Conservation (phyloP, 345 rosid species). For the Acer saccharum region DNA sequence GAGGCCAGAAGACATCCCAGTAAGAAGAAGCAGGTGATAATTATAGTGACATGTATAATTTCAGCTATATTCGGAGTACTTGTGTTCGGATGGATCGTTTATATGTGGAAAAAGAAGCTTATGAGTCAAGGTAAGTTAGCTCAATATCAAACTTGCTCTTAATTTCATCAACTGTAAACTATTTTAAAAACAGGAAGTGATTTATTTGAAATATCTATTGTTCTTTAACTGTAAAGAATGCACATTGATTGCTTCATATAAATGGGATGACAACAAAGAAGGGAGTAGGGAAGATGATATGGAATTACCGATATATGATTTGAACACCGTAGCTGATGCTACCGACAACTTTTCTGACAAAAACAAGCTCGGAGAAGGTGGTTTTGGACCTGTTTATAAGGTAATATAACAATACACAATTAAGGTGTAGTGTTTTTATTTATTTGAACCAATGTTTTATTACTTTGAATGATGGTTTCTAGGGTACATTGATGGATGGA, state of each 20-base stretch:
- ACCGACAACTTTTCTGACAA: constrained; percentile 28
- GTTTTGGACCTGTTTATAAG: constrained; percentile 49
- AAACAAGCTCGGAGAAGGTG: constrained; percentile 42
- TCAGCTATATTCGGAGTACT: neutral
- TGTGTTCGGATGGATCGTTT: constrained; percentile 15
- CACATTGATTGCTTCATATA: too few species aligned
- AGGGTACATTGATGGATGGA: constrained; percentile 34
- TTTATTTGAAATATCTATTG: too few species aligned
- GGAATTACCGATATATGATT: constrained; percentile 37
- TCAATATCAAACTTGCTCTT: neutral
- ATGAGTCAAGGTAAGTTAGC: constrained; percentile 11
- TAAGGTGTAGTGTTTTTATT: neutral
- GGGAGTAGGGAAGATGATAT: constrained; percentile 27
- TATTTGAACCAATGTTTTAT: neutral
- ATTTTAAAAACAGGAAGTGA: too few species aligned
- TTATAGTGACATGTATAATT: constrained; percentile 22
- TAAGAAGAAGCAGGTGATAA: constrained; percentile 6
- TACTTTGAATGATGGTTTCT: constrained; percentile 4
- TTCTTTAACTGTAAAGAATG: too few species aligned
- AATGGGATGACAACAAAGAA: neutral
- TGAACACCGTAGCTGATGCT: constrained; percentile 27
- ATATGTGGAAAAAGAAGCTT: constrained; percentile 11
- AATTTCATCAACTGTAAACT: too few species aligned
- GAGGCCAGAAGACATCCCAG: neutral
- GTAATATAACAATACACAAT: constrained; percentile 13